Percentiles rank a stretch among this genome's conserved stretches.
phyloP scores from a whole-genome alignment of 495 filamentous ascomycete genomes.

The Neurospora sp. region DNA sequence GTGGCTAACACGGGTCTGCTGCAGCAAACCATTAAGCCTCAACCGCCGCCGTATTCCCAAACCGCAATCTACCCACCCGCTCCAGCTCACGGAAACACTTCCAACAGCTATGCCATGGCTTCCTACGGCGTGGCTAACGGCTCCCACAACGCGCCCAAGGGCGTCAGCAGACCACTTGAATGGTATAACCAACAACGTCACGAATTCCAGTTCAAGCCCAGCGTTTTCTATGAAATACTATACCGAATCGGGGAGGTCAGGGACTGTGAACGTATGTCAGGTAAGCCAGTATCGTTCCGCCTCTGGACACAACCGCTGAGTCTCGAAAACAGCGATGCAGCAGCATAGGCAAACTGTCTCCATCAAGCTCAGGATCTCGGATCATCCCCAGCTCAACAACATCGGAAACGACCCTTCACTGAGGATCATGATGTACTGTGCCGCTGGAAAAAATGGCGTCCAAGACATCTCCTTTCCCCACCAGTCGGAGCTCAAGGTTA shows the following conservation, averaged over 20 bases:
- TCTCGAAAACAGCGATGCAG: constrained; percentile 37
- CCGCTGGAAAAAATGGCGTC: constrained; percentile 43
- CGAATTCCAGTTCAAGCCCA: constrained; percentile 52
- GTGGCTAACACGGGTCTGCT: background rate
- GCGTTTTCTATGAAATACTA: constrained; percentile 63
- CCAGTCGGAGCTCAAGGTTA: constrained; percentile 85
- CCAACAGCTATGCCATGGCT: constrained; percentile 9
- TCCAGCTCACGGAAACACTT: background rate
- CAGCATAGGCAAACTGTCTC: constrained; percentile 48
- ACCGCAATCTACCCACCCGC: constrained; percentile 2
- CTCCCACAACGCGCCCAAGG: background rate
- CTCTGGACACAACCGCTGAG: constrained; percentile 6
- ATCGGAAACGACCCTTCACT: constrained; percentile 44
- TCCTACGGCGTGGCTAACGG: constrained; percentile 1
- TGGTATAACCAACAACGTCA: background rate
- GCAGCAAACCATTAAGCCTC: background rate
- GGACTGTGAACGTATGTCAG: constrained; percentile 55
- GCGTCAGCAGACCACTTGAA: background rate
- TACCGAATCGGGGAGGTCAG: constrained; percentile 49
- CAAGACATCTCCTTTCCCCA: constrained; percentile 83
- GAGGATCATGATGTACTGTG: constrained; percentile 75
- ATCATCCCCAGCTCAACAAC: constrained; percentile 35
- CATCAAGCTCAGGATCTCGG: constrained; percentile 40
- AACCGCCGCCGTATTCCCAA: background rate
- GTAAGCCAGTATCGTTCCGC: background rate